Percentiles rank a stretch among this genome's conserved stretches.
phyloP scores from a whole-genome alignment of 345 rosid genomes.

The Noccaea bulbosa region DNA sequence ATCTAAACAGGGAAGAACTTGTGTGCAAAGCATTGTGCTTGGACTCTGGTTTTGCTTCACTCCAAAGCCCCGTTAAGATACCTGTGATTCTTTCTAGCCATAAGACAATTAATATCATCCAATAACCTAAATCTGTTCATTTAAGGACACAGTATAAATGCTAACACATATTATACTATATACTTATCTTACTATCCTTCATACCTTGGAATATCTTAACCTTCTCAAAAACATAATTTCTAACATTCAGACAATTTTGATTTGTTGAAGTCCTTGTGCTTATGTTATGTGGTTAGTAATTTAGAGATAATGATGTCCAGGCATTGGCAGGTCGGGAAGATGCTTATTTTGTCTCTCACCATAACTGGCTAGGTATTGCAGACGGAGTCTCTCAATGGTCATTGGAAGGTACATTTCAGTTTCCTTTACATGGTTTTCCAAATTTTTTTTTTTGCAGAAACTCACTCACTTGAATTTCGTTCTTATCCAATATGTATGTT shows the following conservation, averaged over 20 bases:
- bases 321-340: slow-evolving; percentile 85
- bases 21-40: slow-evolving; percentile 47
- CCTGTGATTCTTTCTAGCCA: slow-evolving; percentile 8
- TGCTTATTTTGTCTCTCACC: slow-evolving; percentile 61
- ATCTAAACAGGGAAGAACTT: slow-evolving; percentile 57
- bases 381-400: slow-evolving; percentile 85
- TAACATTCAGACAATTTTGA: slow-evolving; percentile 6
- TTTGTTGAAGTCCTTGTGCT: background rate
- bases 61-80: slow-evolving; percentile 71
- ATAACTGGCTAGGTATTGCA: slow-evolving; percentile 79
- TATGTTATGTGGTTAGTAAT: slow-evolving; percentile 48
- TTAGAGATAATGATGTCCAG: slow-evolving; percentile 76
- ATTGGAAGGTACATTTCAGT: slow-evolving; percentile 55
- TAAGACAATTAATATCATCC: background rate
- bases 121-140: background rate
- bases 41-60: slow-evolving; percentile 60
- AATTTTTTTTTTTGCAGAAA: background rate
- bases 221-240: slow-evolving; percentile 13
- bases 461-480: background rate
- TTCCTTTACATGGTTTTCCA: background rate
- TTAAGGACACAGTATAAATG: too few species aligned
- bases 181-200: too few species aligned
- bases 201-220: too few species aligned
- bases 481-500: slow-evolving; percentile 4
- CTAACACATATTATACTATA: too few species aligned